Base-by-base conservation (phyloP, 768 basidiomycete genomes). In the Asterophora parasitica region DNA sequence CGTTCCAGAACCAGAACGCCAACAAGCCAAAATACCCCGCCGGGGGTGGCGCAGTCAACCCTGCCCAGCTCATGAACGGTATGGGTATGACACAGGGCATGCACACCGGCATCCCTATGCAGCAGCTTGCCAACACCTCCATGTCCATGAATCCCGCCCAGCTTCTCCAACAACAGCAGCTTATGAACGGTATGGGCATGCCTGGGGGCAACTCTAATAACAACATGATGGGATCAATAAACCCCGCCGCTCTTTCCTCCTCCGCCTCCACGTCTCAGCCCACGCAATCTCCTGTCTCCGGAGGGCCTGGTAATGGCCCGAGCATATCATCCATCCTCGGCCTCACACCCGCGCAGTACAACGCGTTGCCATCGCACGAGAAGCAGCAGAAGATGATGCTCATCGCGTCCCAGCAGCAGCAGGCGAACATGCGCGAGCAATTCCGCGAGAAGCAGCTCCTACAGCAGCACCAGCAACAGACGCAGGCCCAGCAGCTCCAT, bases 321-420 rank as follows among this genome's bases (percentile, higher is more conserved):
- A 32, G 11, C 11, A 26, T 44, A 11, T 16, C 44, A 16, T 8
- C 16, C 10, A 0, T 49, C 7, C 34, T 57, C 35, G 50, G 47
- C 33, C 37, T 57, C 31, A 35, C 52, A 32, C 49, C 42, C 3
- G 39, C 46, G 3, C 55, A 54, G 44, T 57, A 49, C 46, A 46
- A 37, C 42, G 43, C 52, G 3, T 50, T 57, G 26, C 48, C 55
- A 0, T 34, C 27, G 26, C 55, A 58, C 31, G 53, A 58, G 36
- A 63, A 59, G 41, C 41, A 54, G 38, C 54, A 56, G 32, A 59
- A 62, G 40, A 58, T 62, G 52, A 44, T 50, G 44, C 16, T 42
- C n/a, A 31, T 35, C 27, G 32, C 49, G 42, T 55, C 57, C 51
- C 55, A 48, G 44, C 44, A 37, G 23, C 48, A 46, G 7, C 48